Percentiles rank a stretch among this genome's conserved stretches.
Conservation (phyloP, 352 stramenopile species). For the Blastocystis hominis region DNA sequence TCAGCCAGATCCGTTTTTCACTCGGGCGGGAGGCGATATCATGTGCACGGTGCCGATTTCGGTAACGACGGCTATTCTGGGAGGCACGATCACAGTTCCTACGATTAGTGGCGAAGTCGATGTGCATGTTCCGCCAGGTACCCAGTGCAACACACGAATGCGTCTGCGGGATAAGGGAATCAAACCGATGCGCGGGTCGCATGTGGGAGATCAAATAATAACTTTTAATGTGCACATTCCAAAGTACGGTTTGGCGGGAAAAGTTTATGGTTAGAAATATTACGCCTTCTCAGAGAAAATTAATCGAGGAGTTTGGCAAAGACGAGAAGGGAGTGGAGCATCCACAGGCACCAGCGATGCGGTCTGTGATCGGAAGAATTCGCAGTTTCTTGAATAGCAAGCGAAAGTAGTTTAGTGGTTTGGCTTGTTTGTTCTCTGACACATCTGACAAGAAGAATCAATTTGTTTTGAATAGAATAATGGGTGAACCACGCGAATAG, state of each 20-base stretch:
- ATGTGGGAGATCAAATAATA: slow-evolving; percentile 74
- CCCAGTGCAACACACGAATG: slow-evolving; percentile 74
- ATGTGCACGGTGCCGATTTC: slow-evolving; percentile 76
- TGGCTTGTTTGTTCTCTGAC: background rate
- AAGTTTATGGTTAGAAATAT: slow-evolving; percentile 63
- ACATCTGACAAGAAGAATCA: no score
- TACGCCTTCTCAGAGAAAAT: slow-evolving; percentile 71
- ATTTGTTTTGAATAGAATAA: no score
- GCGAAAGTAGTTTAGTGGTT: slow-evolving; percentile 30
- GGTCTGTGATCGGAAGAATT: background rate
- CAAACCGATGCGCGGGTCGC: slow-evolving; percentile 77
- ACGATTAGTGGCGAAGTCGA: slow-evolving; percentile 77
- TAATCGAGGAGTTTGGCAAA: slow-evolving; percentile 76
- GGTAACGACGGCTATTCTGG: slow-evolving; percentile 72
- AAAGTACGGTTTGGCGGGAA: slow-evolving; percentile 64
- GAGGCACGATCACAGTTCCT: slow-evolving; percentile 71
- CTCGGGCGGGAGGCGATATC: slow-evolving; percentile 75
- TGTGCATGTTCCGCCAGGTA: slow-evolving; percentile 66
- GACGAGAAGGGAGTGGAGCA: slow-evolving; percentile 69
- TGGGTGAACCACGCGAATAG: no score
- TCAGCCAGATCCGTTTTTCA: slow-evolving; percentile 73
- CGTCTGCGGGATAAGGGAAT: slow-evolving; percentile 80
- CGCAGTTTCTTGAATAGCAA: background rate
- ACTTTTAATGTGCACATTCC: slow-evolving; percentile 76
- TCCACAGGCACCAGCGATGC: slow-evolving; percentile 36